Evolutionary conservation across 2,329 filamentous ascomycete species (phyloP).

Genomic region (Cladosporium sp.): DNA sequence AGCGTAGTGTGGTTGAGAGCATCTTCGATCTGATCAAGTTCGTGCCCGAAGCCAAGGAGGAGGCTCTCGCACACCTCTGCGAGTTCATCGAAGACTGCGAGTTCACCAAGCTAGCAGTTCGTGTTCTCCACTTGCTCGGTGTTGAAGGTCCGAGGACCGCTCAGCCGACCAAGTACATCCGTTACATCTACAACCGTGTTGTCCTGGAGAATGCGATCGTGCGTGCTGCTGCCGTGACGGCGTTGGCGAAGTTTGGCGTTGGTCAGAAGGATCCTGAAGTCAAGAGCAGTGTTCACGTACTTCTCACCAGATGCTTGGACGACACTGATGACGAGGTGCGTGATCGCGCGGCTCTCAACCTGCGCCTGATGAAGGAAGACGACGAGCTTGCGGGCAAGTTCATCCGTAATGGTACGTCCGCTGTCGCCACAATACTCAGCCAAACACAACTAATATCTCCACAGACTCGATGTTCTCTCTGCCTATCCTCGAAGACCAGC

Average conservation of each 20-base stretch:
- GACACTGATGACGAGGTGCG: conserved; percentile 97
- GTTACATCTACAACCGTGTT: conserved; percentile 98
- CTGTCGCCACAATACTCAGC: background rate
- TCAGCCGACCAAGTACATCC: conserved; percentile 96
- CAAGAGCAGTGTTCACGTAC: conserved; percentile 88
- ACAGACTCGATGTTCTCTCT: conserved; percentile 91
- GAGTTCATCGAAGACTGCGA: conserved; percentile 99
- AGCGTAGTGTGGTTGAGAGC: conserved; percentile 93
- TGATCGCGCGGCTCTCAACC: conserved; percentile 86
- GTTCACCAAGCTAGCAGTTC: conserved; percentile 94
- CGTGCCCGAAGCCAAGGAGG: conserved; percentile 76
- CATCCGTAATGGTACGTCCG: conserved; percentile 74
- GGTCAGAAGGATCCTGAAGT: conserved; percentile 94
- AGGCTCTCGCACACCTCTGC: conserved; percentile 87
- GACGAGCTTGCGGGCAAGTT: conserved; percentile 81
- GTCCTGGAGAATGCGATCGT: conserved; percentile 96
- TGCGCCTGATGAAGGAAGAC: conserved; percentile 78
- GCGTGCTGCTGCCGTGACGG: conserved; percentile 88
- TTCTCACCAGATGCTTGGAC: conserved; percentile 88
- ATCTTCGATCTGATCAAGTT: conserved; percentile 99
- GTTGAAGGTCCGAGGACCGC: conserved; percentile 91
- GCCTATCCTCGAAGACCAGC: conserved; percentile 90
- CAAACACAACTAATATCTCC: conserved; percentile 18
- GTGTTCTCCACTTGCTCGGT: conserved; percentile 88
- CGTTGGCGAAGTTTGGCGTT: conserved; percentile 93